Evolutionary conservation across 2,329 filamentous ascomycete genomes (phyloP), one percentile per base, ranked within the genome.

Genomic region (Cercospora janseana): DNA sequence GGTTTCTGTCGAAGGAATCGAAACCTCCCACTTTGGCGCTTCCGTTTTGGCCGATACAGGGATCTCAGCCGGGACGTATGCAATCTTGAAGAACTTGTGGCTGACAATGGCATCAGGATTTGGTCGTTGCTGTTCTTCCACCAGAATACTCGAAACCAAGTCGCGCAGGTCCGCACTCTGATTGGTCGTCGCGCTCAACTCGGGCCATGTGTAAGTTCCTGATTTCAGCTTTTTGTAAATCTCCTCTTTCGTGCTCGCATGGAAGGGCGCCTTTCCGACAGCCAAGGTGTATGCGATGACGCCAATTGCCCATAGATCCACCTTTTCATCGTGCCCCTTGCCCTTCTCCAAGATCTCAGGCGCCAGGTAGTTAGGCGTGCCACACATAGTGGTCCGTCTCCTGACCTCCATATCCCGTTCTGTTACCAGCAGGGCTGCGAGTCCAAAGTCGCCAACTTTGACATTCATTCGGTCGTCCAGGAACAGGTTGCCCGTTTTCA

Each of bases 241-340:
- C 65, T 92, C 87, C 66, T 93, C 87, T 13, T 87, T 87, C 31
- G 87, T 92, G 9, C 85, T 84, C 9, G 93, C 95, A 71, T 98
- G 93, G 69, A 98, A 98, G 0, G 93, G 93, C 1, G 93, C 92
- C 63, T 92, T 94, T 15, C 93, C 95, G 6, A 93, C 93, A 38
- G 97, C 86, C 82, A 98, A 92, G 41, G 93, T 94, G 72, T 95
- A 97, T 84, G 94, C 90, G 67, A 98, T 98, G 60, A 98, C 93
- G 15, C 94, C 93, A 66, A 98, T 78, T 35, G 92, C 95, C 94
- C 94, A 98, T 49, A 98, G 88, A 67, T 98, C 93, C 3, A 98
- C 93, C 76, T 94, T 95, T 67, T 97, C 91, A 60, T 95, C 93
- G 67, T 98, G 93, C 0, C 93, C 93, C 63, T 92, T 89, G 66